These are phyloP conservation scores for Bisporella sp. DNA, from an alignment of 2,329 filamentous ascomycete species.

Conservation along the genomic window DNA sequence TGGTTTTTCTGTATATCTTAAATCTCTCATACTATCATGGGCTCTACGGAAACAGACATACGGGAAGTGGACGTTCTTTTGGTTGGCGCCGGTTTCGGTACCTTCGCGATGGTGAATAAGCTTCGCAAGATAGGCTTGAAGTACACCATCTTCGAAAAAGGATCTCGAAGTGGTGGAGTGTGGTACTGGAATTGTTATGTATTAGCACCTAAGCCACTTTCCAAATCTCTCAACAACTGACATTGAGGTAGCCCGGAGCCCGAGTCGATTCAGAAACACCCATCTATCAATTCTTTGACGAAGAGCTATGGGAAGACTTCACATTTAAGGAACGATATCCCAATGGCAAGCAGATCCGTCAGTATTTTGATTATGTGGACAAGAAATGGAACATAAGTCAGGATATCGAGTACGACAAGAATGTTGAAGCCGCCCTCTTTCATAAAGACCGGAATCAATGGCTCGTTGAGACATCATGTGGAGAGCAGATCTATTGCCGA, in stretches of 20 bases:
- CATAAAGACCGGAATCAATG: constrained; percentile 30
- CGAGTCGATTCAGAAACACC: constrained; percentile 34
- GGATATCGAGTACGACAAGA: constrained; percentile 27
- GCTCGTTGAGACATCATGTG: constrained; percentile 33
- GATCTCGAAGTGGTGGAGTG: constrained; percentile 41
- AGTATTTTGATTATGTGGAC: constrained; percentile 54
- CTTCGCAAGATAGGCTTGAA: constrained; percentile 40
- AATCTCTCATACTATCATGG: not conserved
- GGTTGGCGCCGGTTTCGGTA: constrained; percentile 22
- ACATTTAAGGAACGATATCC: constrained; percentile 49
- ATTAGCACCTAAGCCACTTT: not conserved
- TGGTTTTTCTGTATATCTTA: no score
- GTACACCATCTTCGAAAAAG: constrained; percentile 45
- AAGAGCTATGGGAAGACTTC: constrained; percentile 42
- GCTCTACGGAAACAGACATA: constrained; percentile 1
- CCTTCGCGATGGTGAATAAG: constrained; percentile 20
- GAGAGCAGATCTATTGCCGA: constrained; percentile 16
- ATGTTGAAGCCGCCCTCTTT: constrained; percentile 34
- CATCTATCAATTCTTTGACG: constrained; percentile 38
- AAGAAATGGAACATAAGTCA: constrained; percentile 47
- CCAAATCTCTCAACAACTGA: not conserved
- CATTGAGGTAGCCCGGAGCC: constrained; percentile 33
- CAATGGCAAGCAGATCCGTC: constrained; percentile 41
- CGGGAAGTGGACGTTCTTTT: constrained; percentile 30
- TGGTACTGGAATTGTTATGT: constrained; percentile 38